A percentile compares a stretch with the other conserved stretches of the same genome.
These are phyloP conservation scores for Terana coerulea DNA, from an alignment of 768 basidiomycete species.

Conservation along the genomic window DNA sequence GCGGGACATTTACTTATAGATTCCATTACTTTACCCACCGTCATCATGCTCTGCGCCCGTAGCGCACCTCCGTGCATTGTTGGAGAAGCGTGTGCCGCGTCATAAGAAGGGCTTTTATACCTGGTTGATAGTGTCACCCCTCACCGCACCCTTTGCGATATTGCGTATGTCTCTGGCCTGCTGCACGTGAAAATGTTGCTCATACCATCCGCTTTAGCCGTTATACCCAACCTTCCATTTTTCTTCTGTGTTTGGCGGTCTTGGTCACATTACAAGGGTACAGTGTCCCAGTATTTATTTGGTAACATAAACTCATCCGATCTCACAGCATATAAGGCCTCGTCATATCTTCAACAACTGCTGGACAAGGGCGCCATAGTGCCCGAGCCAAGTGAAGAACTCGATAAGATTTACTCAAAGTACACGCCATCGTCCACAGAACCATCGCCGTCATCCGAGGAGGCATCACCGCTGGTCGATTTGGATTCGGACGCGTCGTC, in stretches of 20 bases:
- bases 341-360: constrained; percentile 61
- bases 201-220: constrained; percentile 39
- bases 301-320: background rate
- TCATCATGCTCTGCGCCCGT: constrained; percentile 31
- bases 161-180: constrained; percentile 51
- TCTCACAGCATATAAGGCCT: constrained; percentile 59
- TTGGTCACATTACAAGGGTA: constrained; percentile 83
- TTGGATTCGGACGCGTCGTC: constrained; percentile 12
- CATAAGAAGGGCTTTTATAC: constrained; percentile 64
- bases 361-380: constrained; percentile 52
- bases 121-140: constrained; percentile 64
- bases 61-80: constrained; percentile 46
- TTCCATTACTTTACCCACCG: constrained; percentile 54
- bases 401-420: constrained; percentile 55
- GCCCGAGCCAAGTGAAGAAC: constrained; percentile 47
- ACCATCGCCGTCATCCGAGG: constrained; percentile 6
- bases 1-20: constrained; percentile 42
- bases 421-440: constrained; percentile 20
- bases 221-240: constrained; percentile 82
- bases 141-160: constrained; percentile 73
- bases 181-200: background rate
- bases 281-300: too few species aligned
- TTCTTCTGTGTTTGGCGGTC: constrained; percentile 85
- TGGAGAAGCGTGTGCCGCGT: constrained; percentile 52
- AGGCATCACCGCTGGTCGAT: constrained; percentile 8